These are phyloP conservation scores for Didymella sp. DNA, from an alignment of 2,329 filamentous ascomycete species.

Conservation along the genomic window DNA sequence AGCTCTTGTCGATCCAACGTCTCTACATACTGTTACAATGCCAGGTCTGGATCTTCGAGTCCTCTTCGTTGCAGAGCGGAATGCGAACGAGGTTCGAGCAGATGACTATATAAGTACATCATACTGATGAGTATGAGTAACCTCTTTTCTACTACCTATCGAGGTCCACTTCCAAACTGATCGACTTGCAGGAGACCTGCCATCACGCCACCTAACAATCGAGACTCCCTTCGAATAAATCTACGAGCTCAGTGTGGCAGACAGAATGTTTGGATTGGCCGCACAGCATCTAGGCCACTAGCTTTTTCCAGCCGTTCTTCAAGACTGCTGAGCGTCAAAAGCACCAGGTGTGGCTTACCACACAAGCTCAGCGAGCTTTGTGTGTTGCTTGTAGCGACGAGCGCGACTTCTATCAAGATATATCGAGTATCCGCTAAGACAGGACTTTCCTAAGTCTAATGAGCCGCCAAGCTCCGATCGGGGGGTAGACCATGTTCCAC, in stretches of 20 bases:
- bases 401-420: neutral
- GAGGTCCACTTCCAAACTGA: slow-evolving; percentile 1
- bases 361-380: too few species aligned
- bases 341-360: neutral
- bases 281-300: neutral
- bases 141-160: neutral
- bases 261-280: neutral
- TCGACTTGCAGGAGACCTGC: slow-evolving; percentile 8
- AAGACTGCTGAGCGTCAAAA: neutral
- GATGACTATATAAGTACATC: neutral
- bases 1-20: neutral
- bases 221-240: slow-evolving; percentile 3
- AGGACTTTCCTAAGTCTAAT: neutral
- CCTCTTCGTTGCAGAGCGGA: neutral
- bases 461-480: neutral
- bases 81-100: neutral
- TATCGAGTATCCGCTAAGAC: neutral
- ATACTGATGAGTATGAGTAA: neutral
- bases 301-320: neutral
- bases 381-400: neutral
- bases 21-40: neutral
- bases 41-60: neutral
- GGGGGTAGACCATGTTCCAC: slow-evolving; percentile 5
- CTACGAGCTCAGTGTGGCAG: neutral
- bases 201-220: neutral